Evolutionary conservation across 2,329 filamentous ascomycete species (phyloP).

Genomic region (Claviceps spartinae): DNA sequence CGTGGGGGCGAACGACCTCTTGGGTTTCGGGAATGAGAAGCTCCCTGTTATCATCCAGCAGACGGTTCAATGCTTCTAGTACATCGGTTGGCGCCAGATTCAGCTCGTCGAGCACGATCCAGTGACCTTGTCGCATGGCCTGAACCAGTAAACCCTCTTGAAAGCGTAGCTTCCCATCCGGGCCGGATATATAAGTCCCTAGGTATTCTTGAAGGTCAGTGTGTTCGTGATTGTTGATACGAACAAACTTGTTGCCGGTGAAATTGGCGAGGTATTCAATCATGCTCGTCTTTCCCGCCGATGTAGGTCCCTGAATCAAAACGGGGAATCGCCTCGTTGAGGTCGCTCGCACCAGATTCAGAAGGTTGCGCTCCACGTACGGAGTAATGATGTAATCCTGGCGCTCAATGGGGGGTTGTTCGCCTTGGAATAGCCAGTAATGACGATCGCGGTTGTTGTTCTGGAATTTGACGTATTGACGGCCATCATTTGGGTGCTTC

Average conservation of each 20-base stretch:
- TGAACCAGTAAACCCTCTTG: constrained; percentile 90
- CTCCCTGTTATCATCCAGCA: constrained; percentile 93
- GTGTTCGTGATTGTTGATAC: constrained; percentile 99
- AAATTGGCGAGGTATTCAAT: constrained; percentile 96
- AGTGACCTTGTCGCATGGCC: constrained; percentile 83
- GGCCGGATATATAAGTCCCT: constrained; percentile 79
- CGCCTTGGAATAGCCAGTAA: constrained; percentile 80
- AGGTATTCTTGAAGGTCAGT: constrained; percentile 97
- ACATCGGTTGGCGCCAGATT: constrained; percentile 97
- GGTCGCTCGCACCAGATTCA: constrained; percentile 86
- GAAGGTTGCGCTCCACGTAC: constrained; percentile 85
- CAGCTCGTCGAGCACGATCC: constrained; percentile 95
- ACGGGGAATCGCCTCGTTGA: constrained; percentile 89
- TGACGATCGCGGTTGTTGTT: constrained; percentile 52
- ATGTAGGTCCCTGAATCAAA: constrained; percentile 90
- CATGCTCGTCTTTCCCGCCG: constrained; percentile 98
- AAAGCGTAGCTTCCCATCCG: constrained; percentile 74
- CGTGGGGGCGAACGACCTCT: constrained; percentile 79
- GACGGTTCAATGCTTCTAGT: constrained; percentile 83
- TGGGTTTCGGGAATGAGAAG: constrained; percentile 93
- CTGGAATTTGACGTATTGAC: constrained; percentile 66
- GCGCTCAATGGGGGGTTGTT: constrained; percentile 49
- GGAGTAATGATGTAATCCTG: constrained; percentile 92
- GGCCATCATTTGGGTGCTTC: constrained; percentile 61
- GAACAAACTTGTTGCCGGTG: constrained; percentile 91